These are phyloP conservation scores for Jamesozyma lodderae DNA, from an alignment of 805 yeast genomes.

Conservation along the genomic window DNA sequence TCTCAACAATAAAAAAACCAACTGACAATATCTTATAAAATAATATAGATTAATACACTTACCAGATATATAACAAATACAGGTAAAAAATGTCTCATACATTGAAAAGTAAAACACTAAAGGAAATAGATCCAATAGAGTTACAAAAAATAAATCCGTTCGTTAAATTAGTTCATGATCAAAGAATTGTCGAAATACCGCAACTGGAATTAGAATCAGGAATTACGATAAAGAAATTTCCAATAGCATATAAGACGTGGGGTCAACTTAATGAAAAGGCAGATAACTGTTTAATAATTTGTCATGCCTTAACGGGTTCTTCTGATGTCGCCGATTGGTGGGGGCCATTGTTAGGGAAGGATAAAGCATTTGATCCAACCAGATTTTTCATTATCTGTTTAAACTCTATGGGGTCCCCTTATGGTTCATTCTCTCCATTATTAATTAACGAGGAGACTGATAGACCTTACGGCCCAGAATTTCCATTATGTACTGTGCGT, in stretches of 20 bases:
- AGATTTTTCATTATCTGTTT: conserved; percentile 79
- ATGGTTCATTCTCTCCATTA: conserved; percentile 90
- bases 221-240: conserved; percentile 57
- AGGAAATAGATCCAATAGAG: conserved; percentile 14
- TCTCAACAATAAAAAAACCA: no score
- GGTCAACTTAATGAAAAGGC: conserved; percentile 64
- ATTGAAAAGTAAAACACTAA: conserved; percentile 8
- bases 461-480: conserved; percentile 81
- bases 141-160: conserved; percentile 45
- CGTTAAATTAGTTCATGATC: conserved; percentile 61
- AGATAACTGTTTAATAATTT: conserved; percentile 78
- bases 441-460: conserved; percentile 72
- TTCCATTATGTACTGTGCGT: conserved; percentile 87
- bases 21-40: no score
- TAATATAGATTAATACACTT: no score
- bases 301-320: conserved; percentile 94
- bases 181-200: conserved; percentile 72
- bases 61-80: neutral
- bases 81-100: conserved; percentile 10
- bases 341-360: conserved; percentile 89
- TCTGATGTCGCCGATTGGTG: conserved; percentile 97
- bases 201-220: conserved; percentile 73
- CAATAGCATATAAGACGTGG: conserved; percentile 95
- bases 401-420: conserved; percentile 93
- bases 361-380: conserved; percentile 79